Base-by-base conservation (phyloP, 2,329 filamentous ascomycete species). In the Neoscytalidium dimidiatum region DNA sequence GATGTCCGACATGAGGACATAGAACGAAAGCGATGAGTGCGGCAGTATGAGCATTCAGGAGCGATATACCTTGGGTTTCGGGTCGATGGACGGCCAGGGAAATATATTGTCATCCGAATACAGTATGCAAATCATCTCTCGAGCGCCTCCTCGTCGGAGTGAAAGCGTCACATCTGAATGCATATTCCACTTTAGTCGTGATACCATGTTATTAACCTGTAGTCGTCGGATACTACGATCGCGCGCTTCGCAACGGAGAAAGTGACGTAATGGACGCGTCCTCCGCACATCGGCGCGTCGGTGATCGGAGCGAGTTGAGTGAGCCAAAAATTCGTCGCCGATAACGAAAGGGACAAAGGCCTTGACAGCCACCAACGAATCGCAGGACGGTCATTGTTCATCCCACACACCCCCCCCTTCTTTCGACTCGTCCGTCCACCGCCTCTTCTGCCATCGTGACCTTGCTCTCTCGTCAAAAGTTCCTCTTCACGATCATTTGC, bases 401-500 rank as follows among this genome's bases (percentile, higher is more conserved):
- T 49, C 29, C 21, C 29, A 17, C 29, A 8, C 35, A 31, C 21
- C 2, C 7, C 41, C 21, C 43, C 11, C 38, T 14, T 5, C 17
- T 28, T 26, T 41, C 19, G 29, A 3, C 3, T 7, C 31, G 38
- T 19, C 28, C 43, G 9, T n/a, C 49, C 49, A 52, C 49, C 49
- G 49, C 49, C 49, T 52, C 28, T 46, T 29, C 29, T 46, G 28
- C 56, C 38, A 46, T 60, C 56, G 38, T 60, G 56, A 46, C 56
- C 11, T 33, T 29, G 35, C n/a, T 7, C 49, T 5, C 56, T 60
- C 56, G 56, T 60, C 56, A 60, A 60, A 60, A 60, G 26, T 60
- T 60, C 56, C 56, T 60, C 56, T 60, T 60, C 56, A 46, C 56
- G 41, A 60, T 46, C 38, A 44, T 17, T 19, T 31, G 56, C 56